Evolutionary conservation across 1,139 yeast genomes (phyloP).

Genomic region (Kodamaea suecica): DNA sequence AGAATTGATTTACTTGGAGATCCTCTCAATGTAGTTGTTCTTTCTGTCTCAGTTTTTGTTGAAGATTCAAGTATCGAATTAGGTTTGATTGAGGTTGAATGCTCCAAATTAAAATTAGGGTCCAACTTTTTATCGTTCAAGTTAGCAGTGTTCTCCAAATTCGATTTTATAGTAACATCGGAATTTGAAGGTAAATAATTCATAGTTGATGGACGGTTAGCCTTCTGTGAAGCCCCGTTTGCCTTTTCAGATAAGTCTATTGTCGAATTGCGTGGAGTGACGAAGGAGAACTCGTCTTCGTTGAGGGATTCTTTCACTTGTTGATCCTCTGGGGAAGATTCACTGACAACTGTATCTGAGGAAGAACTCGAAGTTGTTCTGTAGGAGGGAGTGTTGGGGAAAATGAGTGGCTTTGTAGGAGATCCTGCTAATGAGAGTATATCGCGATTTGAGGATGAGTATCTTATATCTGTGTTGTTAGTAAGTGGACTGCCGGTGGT

Average conservation of each 20-base stretch:
- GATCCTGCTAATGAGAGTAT: constrained; percentile 21
- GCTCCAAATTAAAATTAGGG: background rate
- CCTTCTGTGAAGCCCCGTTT: background rate
- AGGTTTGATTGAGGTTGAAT: no score
- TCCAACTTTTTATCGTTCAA: no score
- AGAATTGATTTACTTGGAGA: constrained; percentile 43
- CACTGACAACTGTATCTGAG: constrained; percentile 45
- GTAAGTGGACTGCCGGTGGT: no score
- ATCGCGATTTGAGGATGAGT: constrained; percentile 8
- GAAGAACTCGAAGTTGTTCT: constrained; percentile 36
- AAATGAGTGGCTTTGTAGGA: constrained; percentile 37
- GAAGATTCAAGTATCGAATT: no score
- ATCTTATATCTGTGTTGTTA: constrained; percentile 6
- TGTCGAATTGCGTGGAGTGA: constrained; percentile 41
- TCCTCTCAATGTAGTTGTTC: constrained; percentile 1
- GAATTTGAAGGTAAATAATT: background rate
- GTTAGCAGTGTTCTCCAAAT: no score
- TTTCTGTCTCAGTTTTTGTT: no score
- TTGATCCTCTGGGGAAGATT: no score
- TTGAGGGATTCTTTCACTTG: background rate
- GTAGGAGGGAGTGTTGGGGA: constrained; percentile 18
- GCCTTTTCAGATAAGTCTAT: constrained; percentile 2
- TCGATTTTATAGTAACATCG: background rate
- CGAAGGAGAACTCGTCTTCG: constrained; percentile 32
- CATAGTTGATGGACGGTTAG: no score